Evolutionary conservation across 2,329 filamentous ascomycete species (phyloP).

Genomic region (Aspergillus fructus): DNA sequence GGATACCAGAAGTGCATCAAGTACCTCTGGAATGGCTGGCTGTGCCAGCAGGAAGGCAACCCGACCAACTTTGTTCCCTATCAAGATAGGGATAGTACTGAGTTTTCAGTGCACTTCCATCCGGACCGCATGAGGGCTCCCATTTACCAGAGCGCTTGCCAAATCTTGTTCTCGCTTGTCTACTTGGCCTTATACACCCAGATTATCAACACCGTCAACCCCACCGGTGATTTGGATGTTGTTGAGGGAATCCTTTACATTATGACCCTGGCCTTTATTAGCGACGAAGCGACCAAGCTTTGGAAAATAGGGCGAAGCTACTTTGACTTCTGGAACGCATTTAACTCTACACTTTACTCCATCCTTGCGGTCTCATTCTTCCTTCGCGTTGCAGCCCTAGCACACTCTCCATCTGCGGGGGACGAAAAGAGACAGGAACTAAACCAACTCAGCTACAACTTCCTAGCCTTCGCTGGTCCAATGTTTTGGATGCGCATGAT

Average conservation of each 20-base stretch:
- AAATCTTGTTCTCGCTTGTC: constrained; percentile 78
- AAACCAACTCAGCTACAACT: constrained; percentile 87
- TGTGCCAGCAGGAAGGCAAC: constrained; percentile 92
- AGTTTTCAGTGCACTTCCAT: constrained; percentile 79
- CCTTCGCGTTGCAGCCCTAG: constrained; percentile 74
- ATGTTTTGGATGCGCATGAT: constrained; percentile 96
- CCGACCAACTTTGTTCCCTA: constrained; percentile 88
- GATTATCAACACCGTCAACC: constrained; percentile 93
- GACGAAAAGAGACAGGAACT: constrained; percentile 58
- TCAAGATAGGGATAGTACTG: constrained; percentile 73
- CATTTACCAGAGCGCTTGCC: constrained; percentile 85
- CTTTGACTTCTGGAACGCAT: constrained; percentile 94
- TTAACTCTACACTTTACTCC: constrained; percentile 81
- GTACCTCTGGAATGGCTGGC: constrained; percentile 92
- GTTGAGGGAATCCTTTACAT: constrained; percentile 83
- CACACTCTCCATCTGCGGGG: constrained; percentile 54
- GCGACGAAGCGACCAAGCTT: constrained; percentile 82
- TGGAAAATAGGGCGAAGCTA: constrained; percentile 94
- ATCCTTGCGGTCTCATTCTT: constrained; percentile 77
- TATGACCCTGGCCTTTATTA: constrained; percentile 88
- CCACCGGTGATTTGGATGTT: constrained; percentile 75
- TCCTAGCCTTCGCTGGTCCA: constrained; percentile 86
- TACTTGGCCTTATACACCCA: constrained; percentile 84
- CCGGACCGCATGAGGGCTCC: constrained; percentile 93
- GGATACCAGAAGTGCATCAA: constrained; percentile 95